Base-by-base conservation (phyloP, 495 filamentous ascomycete genomes). In the Podospora conica region DNA sequence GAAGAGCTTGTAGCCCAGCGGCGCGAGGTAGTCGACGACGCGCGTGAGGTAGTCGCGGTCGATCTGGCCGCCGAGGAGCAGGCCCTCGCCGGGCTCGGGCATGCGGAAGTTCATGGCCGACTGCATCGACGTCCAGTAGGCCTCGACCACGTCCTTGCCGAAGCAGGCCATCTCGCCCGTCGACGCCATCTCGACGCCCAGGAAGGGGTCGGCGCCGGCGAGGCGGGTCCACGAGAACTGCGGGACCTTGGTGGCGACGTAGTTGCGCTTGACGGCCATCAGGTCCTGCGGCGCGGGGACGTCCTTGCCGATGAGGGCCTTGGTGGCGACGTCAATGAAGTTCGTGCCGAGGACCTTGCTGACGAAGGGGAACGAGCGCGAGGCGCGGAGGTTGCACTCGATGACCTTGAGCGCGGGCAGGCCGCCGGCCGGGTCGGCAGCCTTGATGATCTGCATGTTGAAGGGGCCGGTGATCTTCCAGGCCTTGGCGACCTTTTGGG, bases 401-500 rank as follows among this genome's bases (percentile, higher is more conserved):
- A 98, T 98, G 71, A 97, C 94, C 83, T 98, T 98, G 58, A 98
- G 85, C 60, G 81, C 77, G 21, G 90, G 86, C 69, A 90, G 85
- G 27, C 86, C 88, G 58, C 87, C 88, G 64, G 89, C 88, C 20
- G 85, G 82, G 67, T 89, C 80, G 5, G 89, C 82, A 55, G 91
- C 93, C 81, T 96, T 96, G 85, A 98, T 98, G 79, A 98, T 96
- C 79, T 98, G 94, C 95, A 98, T 97, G 84, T 98, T 98, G 86
- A 97, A 98, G 40, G 94, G 94, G 54, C 94, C 94, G 20, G 92
- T 97, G 77, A 98, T 97, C 72, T 82, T 93, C 91, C 94, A 97
- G 56, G 95, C 94, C 78, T 95, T 92, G 66, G 94, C 94, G 25
- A 98, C 93, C 85, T 96, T 98, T 79, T 92, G 78, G 12, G 95